Evolutionary conservation across 495 filamentous ascomycete genomes (phyloP).

Genomic region (Bacidia gigantensis): DNA sequence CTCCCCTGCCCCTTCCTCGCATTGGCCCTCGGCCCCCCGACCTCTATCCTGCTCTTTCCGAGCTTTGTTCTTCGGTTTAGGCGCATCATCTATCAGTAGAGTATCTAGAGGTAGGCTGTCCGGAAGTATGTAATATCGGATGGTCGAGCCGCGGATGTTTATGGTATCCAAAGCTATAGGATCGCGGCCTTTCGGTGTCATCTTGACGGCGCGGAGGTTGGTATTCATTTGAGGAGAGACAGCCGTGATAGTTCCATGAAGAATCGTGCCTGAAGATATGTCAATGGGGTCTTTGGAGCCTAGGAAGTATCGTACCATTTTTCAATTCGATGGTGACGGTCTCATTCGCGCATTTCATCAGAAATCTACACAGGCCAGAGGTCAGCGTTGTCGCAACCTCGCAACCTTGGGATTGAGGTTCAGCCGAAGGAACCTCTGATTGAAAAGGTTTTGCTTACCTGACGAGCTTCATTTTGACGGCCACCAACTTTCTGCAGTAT

Average conservation of each 20-base stretch:
- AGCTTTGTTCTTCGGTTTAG: slow-evolving; percentile 99
- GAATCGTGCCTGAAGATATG: slow-evolving; percentile 58
- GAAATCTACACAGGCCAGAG: slow-evolving; percentile 48
- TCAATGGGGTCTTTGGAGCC: slow-evolving; percentile 6
- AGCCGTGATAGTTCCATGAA: slow-evolving; percentile 88
- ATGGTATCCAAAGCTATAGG: slow-evolving; percentile 83
- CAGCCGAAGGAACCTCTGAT: slow-evolving; percentile 23
- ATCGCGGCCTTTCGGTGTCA: slow-evolving; percentile 78
- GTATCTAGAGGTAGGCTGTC: slow-evolving; percentile 91
- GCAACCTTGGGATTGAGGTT: slow-evolving; percentile 21
- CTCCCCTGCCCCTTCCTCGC: slow-evolving; percentile 34
- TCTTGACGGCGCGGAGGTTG: slow-evolving; percentile 81
- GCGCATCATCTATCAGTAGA: slow-evolving; percentile 84
- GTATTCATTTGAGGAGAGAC: slow-evolving; percentile 98
- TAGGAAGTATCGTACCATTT: slow-evolving; percentile 86
- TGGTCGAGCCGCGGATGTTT: slow-evolving; percentile 85
- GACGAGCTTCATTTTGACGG: slow-evolving; percentile 85
- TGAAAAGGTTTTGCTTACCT: slow-evolving; percentile 50
- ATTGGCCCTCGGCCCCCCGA: slow-evolving; percentile 40
- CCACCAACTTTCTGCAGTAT: neutral
- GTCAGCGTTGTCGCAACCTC: slow-evolving; percentile 6
- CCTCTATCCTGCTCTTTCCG: slow-evolving; percentile 77
- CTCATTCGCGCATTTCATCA: slow-evolving; percentile 98
- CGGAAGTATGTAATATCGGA: slow-evolving; percentile 87
- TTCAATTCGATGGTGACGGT: slow-evolving; percentile 96